These are phyloP conservation scores for Cucurbita moschata DNA, from an alignment of 306 rosid species.

Conservation along the genomic window DNA sequence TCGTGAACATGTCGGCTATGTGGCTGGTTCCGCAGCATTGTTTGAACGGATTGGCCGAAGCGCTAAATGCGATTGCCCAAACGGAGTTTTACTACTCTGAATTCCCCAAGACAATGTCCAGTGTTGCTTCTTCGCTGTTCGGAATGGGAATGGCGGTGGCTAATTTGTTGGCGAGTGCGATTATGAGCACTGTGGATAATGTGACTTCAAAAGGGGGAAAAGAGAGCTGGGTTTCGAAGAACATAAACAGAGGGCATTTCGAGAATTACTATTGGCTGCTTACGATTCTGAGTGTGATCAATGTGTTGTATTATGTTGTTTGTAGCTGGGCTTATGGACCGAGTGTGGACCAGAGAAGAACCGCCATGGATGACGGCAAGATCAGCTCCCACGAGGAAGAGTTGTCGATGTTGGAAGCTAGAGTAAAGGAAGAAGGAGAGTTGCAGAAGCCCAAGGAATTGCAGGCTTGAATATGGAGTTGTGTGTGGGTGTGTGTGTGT, in stretches of 20 bases:
- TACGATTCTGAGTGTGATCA: conserved; percentile 20
- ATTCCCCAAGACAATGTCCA: conserved; percentile 59
- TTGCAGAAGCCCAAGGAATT: conserved; percentile 1
- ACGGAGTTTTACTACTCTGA: conserved; percentile 54
- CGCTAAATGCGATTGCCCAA: conserved; percentile 43
- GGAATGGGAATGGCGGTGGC: conserved; percentile 39
- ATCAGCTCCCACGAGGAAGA: conserved; percentile 9
- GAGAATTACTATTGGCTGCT: conserved; percentile 54
- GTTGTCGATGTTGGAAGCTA: conserved; percentile 1
- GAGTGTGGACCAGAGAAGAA: conserved; percentile 6
- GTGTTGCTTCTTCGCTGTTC: conserved; percentile 36
- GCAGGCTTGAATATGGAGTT: background rate
- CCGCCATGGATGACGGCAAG: conserved; percentile 4
- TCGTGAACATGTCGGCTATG: conserved; percentile 42
- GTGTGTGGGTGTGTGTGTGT: too few relatives aligned
- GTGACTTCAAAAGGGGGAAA: conserved; percentile 40
- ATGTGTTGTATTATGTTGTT: conserved; percentile 22
- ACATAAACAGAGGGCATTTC: conserved; percentile 34
- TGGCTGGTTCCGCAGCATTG: conserved; percentile 46
- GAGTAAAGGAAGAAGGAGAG: conserved; percentile 7
- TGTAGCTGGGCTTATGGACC: conserved; percentile 67
- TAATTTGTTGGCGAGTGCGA: conserved; percentile 29
- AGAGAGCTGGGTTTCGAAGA: conserved; percentile 40
- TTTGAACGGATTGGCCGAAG: conserved; percentile 46
- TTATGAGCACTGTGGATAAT: conserved; percentile 26